A percentile compares a stretch with the other conserved stretches of the same genome.
These are phyloP conservation scores for Lactifluus hygrophoroides DNA, from an alignment of 768 basidiomycete species.

Conservation along the genomic window DNA sequence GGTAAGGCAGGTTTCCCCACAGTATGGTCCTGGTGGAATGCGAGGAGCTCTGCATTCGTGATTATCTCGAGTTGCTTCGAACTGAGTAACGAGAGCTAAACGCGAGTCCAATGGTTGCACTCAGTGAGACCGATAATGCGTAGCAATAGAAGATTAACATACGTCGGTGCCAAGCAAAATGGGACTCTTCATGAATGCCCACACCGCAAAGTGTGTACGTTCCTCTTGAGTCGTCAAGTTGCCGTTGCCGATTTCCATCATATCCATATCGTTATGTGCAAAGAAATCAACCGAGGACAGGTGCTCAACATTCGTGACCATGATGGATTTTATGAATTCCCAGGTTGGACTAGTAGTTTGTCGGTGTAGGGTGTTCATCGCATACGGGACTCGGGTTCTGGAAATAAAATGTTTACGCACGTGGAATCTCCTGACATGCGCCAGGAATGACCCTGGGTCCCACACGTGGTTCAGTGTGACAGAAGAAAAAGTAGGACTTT, in stretches of 20 bases:
- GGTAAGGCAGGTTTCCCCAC: constrained; percentile 41
- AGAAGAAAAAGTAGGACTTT: neutral
- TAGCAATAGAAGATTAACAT: constrained; percentile 13
- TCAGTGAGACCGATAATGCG: neutral
- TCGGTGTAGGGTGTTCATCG: neutral
- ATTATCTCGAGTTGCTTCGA: constrained; percentile 39
- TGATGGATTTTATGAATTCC: constrained; percentile 41
- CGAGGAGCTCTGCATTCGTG: constrained; percentile 43
- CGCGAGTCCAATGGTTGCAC: neutral
- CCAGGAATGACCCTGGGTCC: constrained; percentile 42
- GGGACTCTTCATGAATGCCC: constrained; percentile 50
- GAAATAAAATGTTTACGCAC: constrained; percentile 19
- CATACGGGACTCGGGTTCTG: neutral
- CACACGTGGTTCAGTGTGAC: neutral
- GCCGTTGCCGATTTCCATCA: constrained; percentile 47
- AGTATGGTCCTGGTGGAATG: constrained; percentile 43
- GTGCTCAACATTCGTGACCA: constrained; percentile 36
- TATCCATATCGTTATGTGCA: constrained; percentile 52
- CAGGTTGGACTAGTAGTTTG: constrained; percentile 36
- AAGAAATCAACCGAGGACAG: constrained; percentile 37
- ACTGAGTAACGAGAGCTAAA: constrained; percentile 35
- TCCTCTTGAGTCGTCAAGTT: constrained; percentile 40
- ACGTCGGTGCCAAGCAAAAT: constrained; percentile 39
- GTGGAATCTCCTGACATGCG: constrained; percentile 42
- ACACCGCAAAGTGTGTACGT: constrained; percentile 50